Evolutionary conservation across 1,284 basidiomycete genomes (phyloP).

Genomic region (Athelia sp.): DNA sequence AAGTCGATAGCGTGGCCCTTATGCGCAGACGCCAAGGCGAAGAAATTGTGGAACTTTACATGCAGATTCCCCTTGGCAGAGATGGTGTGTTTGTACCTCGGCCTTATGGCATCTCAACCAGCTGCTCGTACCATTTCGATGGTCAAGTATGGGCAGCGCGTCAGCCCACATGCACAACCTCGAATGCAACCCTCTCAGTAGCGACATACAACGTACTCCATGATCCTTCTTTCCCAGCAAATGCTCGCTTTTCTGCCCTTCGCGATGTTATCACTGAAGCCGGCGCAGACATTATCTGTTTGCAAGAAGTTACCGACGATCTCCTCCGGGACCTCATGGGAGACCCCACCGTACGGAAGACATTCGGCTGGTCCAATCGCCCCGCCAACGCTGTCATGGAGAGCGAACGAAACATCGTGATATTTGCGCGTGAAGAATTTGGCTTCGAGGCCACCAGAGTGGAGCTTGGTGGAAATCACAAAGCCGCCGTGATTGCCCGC

Average conservation of each 20-base stretch:
- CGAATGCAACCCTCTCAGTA: conserved; percentile 5
- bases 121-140: conserved; percentile 4
- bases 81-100: neutral
- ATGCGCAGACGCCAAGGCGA: conserved; percentile 16
- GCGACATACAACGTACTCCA: conserved; percentile 15
- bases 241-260: conserved; percentile 7
- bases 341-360: conserved; percentile 1
- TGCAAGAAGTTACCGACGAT: conserved; percentile 17
- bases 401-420: conserved; percentile 14
- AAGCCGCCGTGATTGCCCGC: conserved; percentile 9
- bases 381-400: conserved; percentile 9
- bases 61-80: conserved; percentile 7
- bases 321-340: conserved; percentile 7
- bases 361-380: conserved; percentile 10
- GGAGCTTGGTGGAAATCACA: conserved; percentile 12
- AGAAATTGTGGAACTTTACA: conserved; percentile 13
- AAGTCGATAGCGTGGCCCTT: conserved; percentile 9
- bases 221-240: conserved; percentile 8
- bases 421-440: conserved; percentile 6
- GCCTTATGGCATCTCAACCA: conserved; percentile 1
- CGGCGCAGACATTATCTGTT: conserved; percentile 11
- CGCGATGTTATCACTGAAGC: conserved; percentile 8
- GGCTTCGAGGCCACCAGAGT: conserved; percentile 9
- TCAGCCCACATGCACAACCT: neutral
- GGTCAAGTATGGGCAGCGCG: conserved; percentile 3